A percentile compares a stretch with the other conserved stretches of the same genome.
phyloP scores from a whole-genome alignment of 768 basidiomycete genomes.

The Tubosaeta sp. region DNA sequence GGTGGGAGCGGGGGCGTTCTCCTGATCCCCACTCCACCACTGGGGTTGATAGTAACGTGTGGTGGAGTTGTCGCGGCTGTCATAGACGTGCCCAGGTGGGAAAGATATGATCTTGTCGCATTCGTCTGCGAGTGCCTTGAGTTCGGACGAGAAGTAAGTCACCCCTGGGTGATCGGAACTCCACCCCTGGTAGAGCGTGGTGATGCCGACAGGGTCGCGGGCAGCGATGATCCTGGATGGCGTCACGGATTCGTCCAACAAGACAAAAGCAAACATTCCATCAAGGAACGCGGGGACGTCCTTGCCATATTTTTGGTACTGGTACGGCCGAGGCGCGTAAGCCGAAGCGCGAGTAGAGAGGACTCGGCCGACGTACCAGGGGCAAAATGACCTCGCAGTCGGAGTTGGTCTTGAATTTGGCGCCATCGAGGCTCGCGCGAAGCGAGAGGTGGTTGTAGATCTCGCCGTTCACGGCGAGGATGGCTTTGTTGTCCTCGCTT shows the following conservation, averaged over 20 bases:
- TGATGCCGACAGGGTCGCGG: constrained; percentile 96
- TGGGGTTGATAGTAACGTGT: constrained; percentile 82
- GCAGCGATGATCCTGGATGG: constrained; percentile 93
- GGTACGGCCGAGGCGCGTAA: background rate
- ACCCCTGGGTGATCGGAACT: constrained; percentile 75
- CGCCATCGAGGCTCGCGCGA: constrained; percentile 58
- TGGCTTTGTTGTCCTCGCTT: constrained; percentile 77
- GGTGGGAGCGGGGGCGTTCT: constrained; percentile 54
- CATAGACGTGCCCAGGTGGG: constrained; percentile 96
- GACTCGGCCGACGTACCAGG: constrained; percentile 49
- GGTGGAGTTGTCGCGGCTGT: constrained; percentile 74
- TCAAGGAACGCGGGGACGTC: constrained; percentile 79
- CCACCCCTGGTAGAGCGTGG: constrained; percentile 98
- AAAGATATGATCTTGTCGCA: constrained; percentile 95
- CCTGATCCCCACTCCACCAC: constrained; percentile 86
- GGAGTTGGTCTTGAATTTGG: constrained; percentile 93
- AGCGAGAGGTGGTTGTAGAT: constrained; percentile 96
- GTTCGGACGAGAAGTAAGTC: constrained; percentile 92
- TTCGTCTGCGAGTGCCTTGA: constrained; percentile 86
- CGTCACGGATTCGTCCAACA: constrained; percentile 87
- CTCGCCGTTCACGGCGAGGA: constrained; percentile 95
- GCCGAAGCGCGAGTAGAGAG: background rate
- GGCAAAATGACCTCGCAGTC: constrained; percentile 98
- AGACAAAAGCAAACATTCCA: constrained; percentile 98
- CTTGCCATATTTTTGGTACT: constrained; percentile 85